These are phyloP conservation scores for Botrytis fabae DNA, from an alignment of 2,329 filamentous ascomycete species.

Conservation along the genomic window DNA sequence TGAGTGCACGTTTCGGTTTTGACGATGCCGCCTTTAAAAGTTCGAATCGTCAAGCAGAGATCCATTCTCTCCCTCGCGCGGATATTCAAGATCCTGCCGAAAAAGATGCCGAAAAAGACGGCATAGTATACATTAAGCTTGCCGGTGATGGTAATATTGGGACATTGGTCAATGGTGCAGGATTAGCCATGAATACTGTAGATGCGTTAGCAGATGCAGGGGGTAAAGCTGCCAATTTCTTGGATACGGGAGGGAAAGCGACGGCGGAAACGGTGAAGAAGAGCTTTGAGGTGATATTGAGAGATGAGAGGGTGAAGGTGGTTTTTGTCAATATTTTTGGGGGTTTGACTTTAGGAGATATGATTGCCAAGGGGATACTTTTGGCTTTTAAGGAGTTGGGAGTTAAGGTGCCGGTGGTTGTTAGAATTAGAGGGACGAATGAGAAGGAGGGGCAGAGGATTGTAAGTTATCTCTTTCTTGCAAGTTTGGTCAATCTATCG, in stretches of 20 bases:
- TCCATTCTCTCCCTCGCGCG: conserved; percentile 58
- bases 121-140: conserved; percentile 76
- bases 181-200: conserved; percentile 87
- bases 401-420: conserved; percentile 71
- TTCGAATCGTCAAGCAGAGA: conserved; percentile 58
- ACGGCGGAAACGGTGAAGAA: conserved; percentile 78
- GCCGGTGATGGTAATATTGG: conserved; percentile 64
- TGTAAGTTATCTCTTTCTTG: conserved; percentile 42
- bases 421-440: conserved; percentile 73
- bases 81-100: conserved; percentile 55
- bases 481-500: background rate
- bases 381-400: conserved; percentile 69
- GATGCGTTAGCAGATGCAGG: conserved; percentile 71
- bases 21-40: conserved; percentile 69
- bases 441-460: conserved; percentile 69
- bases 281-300: conserved; percentile 71
- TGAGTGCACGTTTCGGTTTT: conserved; percentile 60
- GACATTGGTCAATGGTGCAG: conserved; percentile 85
- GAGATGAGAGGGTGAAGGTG: conserved; percentile 70
- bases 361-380: conserved; percentile 76
- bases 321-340: conserved; percentile 73
- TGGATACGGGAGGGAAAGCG: conserved; percentile 88
- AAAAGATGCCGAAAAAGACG: conserved; percentile 63
- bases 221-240: conserved; percentile 75
- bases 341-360: conserved; percentile 63